Evolutionary conservation across 129 eudicot species (phyloP).

Genomic region (Oenanthe sinensis): DNA sequence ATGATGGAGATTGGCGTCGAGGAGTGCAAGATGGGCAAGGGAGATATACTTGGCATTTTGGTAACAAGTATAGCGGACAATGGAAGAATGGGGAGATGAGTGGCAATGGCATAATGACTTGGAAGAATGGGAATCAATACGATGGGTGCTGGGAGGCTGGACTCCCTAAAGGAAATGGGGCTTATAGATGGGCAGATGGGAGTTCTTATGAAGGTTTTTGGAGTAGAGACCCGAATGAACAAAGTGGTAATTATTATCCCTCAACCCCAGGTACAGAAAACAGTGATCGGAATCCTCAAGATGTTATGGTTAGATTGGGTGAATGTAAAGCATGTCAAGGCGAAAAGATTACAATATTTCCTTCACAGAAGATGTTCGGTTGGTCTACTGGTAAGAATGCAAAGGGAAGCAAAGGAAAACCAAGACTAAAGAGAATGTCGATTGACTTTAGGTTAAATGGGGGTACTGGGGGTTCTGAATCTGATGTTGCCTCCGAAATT

Average conservation of each 20-base stretch:
- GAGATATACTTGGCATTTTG: conserved; percentile 62
- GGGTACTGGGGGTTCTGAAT: conserved; percentile 18
- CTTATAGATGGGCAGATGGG: conserved; percentile 68
- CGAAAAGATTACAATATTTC: conserved; percentile 45
- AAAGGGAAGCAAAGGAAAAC: conserved; percentile 15
- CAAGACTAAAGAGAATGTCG: conserved; percentile 31
- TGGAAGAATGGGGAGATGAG: conserved; percentile 75
- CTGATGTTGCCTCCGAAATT: conserved; percentile 14
- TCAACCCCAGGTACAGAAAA: conserved; percentile 22
- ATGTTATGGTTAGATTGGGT: conserved; percentile 40
- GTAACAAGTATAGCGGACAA: conserved; percentile 69
- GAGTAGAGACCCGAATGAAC: conserved; percentile 58
- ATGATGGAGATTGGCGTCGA: conserved; percentile 74
- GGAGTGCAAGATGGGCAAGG: conserved; percentile 80
- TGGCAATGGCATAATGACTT: conserved; percentile 71
- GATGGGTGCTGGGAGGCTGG: conserved; percentile 91
- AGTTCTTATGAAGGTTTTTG: conserved; percentile 78
- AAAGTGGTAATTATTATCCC: conserved; percentile 61
- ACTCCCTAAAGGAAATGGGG: conserved; percentile 78
- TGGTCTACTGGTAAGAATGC: conserved; percentile 36
- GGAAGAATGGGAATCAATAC: conserved; percentile 65
- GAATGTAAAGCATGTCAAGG: conserved; percentile 44
- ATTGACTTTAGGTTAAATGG: conserved; percentile 31
- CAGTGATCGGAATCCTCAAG: conserved; percentile 69
- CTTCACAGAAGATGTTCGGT: conserved; percentile 53